phyloP scores from a whole-genome alignment of 1,284 basidiomycete genomes.

The Cutaneotrichosporon cutaneum region DNA sequence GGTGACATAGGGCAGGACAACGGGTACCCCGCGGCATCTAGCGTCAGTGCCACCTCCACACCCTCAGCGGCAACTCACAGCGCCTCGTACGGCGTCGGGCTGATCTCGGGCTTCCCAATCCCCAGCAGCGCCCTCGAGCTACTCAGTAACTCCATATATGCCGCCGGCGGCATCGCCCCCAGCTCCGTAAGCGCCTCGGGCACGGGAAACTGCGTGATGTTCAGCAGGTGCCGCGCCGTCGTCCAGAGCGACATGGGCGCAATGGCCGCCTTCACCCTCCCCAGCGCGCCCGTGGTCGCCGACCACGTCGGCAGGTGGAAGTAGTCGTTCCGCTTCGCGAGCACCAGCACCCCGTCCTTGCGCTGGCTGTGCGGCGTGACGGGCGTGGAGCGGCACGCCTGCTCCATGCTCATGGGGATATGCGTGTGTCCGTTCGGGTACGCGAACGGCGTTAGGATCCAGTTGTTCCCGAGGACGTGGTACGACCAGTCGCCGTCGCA shows the following conservation, averaged over 20 bases:
- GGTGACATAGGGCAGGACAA: slow-evolving; percentile 43
- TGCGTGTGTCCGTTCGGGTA: slow-evolving; percentile 33
- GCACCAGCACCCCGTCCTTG: slow-evolving; percentile 37
- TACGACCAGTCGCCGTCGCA: slow-evolving; percentile 33
- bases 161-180: slow-evolving; percentile 27
- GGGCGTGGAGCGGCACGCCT: slow-evolving; percentile 35
- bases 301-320: slow-evolving; percentile 19
- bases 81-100: slow-evolving; percentile 39
- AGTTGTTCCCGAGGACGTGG: slow-evolving; percentile 46
- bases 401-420: slow-evolving; percentile 47
- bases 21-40: slow-evolving; percentile 44
- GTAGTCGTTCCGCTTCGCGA: slow-evolving; percentile 35
- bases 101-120: slow-evolving; percentile 42
- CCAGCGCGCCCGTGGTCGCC: slow-evolving; percentile 13
- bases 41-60: no score
- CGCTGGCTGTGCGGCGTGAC: slow-evolving; percentile 32
- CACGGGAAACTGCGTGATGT: slow-evolving; percentile 27
- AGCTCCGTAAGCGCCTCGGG: slow-evolving; percentile 38
- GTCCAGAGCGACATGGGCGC: slow-evolving; percentile 33
- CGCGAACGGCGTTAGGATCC: slow-evolving; percentile 45
- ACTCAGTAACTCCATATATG: slow-evolving; percentile 39
- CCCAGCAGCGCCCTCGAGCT: slow-evolving; percentile 43
- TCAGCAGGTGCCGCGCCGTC: slow-evolving; percentile 30
- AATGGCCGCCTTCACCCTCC: background rate
- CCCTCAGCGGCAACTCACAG: background rate